Base-by-base conservation (phyloP, 1,284 basidiomycete species). In the Phellopilus nigrolimitatus region DNA sequence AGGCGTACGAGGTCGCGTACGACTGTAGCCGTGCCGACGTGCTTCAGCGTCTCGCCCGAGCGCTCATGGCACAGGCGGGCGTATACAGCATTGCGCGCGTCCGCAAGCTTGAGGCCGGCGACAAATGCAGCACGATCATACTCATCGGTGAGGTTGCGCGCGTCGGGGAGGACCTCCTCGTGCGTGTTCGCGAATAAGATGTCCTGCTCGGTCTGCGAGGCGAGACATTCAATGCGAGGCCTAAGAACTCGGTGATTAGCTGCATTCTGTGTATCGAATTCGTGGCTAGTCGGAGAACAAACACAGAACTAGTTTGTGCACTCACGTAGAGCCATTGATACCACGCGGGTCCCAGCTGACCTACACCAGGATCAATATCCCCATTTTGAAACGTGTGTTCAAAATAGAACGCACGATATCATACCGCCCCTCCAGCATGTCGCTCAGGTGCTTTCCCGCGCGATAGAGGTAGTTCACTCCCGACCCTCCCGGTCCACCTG, bases 341-440 rank as follows among this genome's bases (percentile, higher is more conserved):
- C 62, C 62, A 9, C 62, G 55, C 30, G 62, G 62, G 47, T 63
- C 61, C 62, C 62, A 63, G 22, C 61, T 62, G 19, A 63, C 60
- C 61, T 62, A 34, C 15, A n/a, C 12, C 6, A 33, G 19, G 6
- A 43, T 34, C 19, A 37, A 34, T 12, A 30, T 28, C 3, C 22
- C 19, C 25, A 27, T 21, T n/a, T 21, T 36, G 4, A 30, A 25
- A 15, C 12, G 17, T 21, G 39, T 30, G 12, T 17, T 8, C 6
- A 37, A 17, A 7, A 33, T 13, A 22, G 17, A 25, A 45, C 54
- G 31, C 22, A 55, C 61, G 33, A 57, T 57, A 38, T 59, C 53
- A 49, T 60, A 63, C 48, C 56, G 49, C n/a, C 54, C 59, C 39
- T 63, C 62, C 12, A 62, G 38, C 2, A 61, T 27, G n/a, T 58